These are phyloP conservation scores for Astraeus odoratus DNA, from an alignment of 768 basidiomycete species.

Conservation along the genomic window DNA sequence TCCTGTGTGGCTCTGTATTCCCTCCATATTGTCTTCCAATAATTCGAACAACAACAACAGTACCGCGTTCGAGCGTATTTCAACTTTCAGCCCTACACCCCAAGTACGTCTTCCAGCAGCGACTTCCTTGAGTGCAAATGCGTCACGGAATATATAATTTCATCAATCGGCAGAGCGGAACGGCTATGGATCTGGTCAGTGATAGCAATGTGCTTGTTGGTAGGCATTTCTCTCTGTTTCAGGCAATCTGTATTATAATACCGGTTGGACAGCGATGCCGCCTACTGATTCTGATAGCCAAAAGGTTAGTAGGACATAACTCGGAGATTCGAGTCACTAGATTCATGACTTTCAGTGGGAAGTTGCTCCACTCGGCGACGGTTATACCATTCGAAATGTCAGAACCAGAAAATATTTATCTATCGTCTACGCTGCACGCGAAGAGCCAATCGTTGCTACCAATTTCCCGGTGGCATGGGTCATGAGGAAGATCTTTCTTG, in stretches of 20 bases:
- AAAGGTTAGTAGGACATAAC: not conserved
- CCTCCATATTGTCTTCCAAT: not conserved
- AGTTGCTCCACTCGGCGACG: conserved; percentile 1
- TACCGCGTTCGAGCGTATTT: not conserved
- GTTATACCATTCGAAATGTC: conserved; percentile 1
- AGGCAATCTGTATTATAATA: not conserved
- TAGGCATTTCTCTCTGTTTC: not conserved
- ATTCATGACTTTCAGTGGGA: not conserved
- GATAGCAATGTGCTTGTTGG: not conserved
- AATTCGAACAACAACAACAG: not conserved
- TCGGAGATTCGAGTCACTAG: not conserved
- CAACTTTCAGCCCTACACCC: not conserved
- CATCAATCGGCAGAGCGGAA: conserved; percentile 3
- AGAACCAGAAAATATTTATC: not conserved
- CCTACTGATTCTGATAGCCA: not conserved
- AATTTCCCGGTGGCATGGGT: not conserved
- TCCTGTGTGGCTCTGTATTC: not conserved
- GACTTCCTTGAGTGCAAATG: not conserved
- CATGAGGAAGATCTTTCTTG: not conserved
- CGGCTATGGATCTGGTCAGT: not conserved
- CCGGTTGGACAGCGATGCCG: not conserved
- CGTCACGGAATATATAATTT: conserved; percentile 1
- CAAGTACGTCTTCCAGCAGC: too few species aligned
- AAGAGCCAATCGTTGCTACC: not conserved
- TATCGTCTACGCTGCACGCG: not conserved